Conservation (phyloP, 2,329 filamentous ascomycete species). For the Tolypocladium amazonense region DNA sequence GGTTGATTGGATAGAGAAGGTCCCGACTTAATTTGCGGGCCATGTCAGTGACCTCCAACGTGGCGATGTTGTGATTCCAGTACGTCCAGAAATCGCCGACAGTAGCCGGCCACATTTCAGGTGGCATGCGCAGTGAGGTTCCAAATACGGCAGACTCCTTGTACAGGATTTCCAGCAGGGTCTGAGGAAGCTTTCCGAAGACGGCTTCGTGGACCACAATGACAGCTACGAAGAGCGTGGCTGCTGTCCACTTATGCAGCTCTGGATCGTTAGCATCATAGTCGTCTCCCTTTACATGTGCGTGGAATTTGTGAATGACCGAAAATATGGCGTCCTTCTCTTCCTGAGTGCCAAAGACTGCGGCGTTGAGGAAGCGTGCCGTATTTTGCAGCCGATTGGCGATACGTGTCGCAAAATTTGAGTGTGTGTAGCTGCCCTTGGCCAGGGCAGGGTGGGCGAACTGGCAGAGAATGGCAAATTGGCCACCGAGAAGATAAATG, state of each 20-base stretch:
- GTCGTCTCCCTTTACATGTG: slow-evolving; percentile 17
- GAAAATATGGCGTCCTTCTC: slow-evolving; percentile 24
- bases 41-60: slow-evolving; percentile 19
- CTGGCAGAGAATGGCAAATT: slow-evolving; percentile 25
- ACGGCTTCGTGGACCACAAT: slow-evolving; percentile 23
- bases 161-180: slow-evolving; percentile 15
- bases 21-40: slow-evolving; percentile 13
- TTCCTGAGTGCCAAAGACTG: slow-evolving; percentile 20
- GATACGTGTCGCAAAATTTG: slow-evolving; percentile 25
- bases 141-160: slow-evolving; percentile 16
- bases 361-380: slow-evolving; percentile 27
- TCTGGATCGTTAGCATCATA: slow-evolving; percentile 25
- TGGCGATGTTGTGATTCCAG: slow-evolving; percentile 23
- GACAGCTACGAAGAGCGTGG: slow-evolving; percentile 25
- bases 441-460: slow-evolving; percentile 27
- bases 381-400: slow-evolving; percentile 24
- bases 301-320: slow-evolving; percentile 23
- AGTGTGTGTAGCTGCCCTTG: slow-evolving; percentile 23
- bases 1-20: slow-evolving; percentile 12
- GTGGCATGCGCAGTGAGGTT: slow-evolving; percentile 18
- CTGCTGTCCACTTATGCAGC: slow-evolving; percentile 28
- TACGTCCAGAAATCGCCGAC: slow-evolving; percentile 24
- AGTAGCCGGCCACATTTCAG: slow-evolving; percentile 23
- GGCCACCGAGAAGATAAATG: slow-evolving; percentile 11
- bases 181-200: slow-evolving; percentile 18